Evolutionary conservation across 768 basidiomycete genomes (phyloP).

Genomic region (Dacryopinax spathularia): DNA sequence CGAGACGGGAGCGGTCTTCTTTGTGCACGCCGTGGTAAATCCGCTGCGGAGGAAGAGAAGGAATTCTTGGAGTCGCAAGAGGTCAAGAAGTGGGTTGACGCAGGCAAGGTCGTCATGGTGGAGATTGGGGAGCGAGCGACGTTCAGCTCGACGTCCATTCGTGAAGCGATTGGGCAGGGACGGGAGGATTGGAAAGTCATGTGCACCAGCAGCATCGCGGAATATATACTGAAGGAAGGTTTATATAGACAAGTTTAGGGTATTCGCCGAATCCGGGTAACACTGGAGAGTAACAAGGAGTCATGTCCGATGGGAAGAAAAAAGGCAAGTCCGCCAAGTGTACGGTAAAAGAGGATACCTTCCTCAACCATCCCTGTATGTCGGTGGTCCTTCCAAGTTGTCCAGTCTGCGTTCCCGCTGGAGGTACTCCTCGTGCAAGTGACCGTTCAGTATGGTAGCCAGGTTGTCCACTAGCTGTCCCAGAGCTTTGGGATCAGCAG

Average conservation of each 20-base stretch:
- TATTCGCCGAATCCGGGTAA: background rate
- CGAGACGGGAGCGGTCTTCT: constrained; percentile 49
- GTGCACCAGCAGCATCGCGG: constrained; percentile 33
- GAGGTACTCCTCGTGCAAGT: background rate
- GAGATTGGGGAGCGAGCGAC: constrained; percentile 38
- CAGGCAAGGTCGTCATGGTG: constrained; percentile 41
- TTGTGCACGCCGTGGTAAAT: constrained; percentile 43
- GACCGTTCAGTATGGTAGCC: background rate
- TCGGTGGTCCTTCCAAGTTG: background rate
- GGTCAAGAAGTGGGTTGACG: constrained; percentile 37
- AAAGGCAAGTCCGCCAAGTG: too few species aligned
- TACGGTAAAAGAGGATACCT: too few species aligned
- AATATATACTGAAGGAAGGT: constrained; percentile 37
- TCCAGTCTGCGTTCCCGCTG: background rate
- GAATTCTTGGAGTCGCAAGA: constrained; percentile 22
- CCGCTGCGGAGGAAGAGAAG: constrained; percentile 19
- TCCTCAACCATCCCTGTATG: background rate
- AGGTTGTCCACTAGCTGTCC: background rate
- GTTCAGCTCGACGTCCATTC: constrained; percentile 58
- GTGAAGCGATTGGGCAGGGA: constrained; percentile 29
- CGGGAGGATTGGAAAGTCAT: constrained; percentile 33
- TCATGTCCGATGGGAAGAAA: too few species aligned
- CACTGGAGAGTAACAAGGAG: too few species aligned
- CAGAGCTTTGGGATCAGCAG: too few species aligned
- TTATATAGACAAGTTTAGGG: constrained; percentile 27